Base-by-base conservation (phyloP, 2,329 filamentous ascomycete genomes). In the Cladosporium cucumerinum region DNA sequence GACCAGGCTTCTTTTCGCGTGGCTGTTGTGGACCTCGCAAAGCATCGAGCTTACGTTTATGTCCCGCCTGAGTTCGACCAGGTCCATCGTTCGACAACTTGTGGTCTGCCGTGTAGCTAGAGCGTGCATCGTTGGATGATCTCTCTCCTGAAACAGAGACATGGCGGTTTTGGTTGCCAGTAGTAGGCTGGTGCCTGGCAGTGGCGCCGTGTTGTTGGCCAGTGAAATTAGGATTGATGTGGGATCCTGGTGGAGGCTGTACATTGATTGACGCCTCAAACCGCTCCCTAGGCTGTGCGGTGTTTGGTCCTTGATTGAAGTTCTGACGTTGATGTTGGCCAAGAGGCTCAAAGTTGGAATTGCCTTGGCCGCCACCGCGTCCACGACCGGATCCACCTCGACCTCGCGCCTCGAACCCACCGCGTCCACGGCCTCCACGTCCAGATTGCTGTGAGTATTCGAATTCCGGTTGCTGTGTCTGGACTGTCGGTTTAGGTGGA, bases 41-140 rank as follows among this genome's bases (percentile, higher is more conserved):
- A 6, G 71, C 73, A 23, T 75, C 72, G 2, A 75, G 67, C 59
- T 76, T 77, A 12, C 75, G 69, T 63, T 77, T 76, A 36, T 75
- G 74, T 2, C 73, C 75, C 36, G 68, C 68, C 16, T 58, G 48
- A 10, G 52, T 66, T 32, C 65, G 57, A 46, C 39, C 63, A 16
- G 63, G 63, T 25, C 48, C 61, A 23, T 63, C 34, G 18, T 62
- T 46, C 46, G 51, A 54, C 7, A 54, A 18, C 3, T 18, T 54
- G 21, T 28, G 51, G 30, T 32, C 32, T 14, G 12, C 18, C 2
- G 51, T 32, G 18, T 54, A n/a, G 14, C 14, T 54, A 12, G 51
- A 54, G 12, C 32, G 54, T 39, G 28, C 30, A 39, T 57, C 54
- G 8, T 14, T 36, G 21, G n/a, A 25, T 39, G 54, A 8, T 12